Percentiles rank a stretch among this genome's conserved stretches.
Evolutionary conservation across 495 filamentous ascomycete genomes (phyloP).

Genomic region (Letharia lupina): DNA sequence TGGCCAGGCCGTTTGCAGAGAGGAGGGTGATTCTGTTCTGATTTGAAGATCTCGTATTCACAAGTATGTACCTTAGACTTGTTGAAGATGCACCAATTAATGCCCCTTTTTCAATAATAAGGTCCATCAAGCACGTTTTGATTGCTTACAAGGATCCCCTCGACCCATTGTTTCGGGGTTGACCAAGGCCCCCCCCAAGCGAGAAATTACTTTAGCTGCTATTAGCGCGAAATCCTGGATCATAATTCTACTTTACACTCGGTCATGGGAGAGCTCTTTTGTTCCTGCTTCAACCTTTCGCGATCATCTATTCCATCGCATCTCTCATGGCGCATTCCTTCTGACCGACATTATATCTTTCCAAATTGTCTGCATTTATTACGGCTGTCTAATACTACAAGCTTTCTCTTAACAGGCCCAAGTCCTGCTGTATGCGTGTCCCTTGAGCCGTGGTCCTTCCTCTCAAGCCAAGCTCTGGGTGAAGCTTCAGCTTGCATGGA

Average conservation of each 20-base stretch:
- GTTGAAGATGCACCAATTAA: no score
- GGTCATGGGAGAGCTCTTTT: constrained; percentile 2
- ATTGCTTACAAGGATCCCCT: constrained; percentile 13
- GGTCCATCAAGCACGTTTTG: constrained; percentile 1
- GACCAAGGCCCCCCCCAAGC: background rate
- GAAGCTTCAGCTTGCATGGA: constrained; percentile 10
- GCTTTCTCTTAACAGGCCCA: no score
- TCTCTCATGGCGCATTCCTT: constrained; percentile 6
- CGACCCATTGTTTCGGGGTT: constrained; percentile 10
- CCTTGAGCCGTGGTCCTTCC: background rate
- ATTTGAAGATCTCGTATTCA: no score
- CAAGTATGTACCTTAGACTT: no score
- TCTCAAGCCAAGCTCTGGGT: constrained; percentile 8
- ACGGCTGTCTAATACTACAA: background rate
- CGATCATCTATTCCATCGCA: background rate
- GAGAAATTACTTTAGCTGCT: background rate
- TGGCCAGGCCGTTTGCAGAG: no score
- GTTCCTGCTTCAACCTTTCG: background rate
- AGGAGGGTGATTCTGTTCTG: no score
- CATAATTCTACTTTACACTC: background rate
- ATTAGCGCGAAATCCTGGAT: background rate
- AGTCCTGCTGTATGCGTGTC: background rate
- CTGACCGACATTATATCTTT: background rate
- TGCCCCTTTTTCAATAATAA: constrained; percentile 3
- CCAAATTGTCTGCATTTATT: background rate